Evolutionary conservation across 164 flowering plant species (phyloP).

Genomic region (Amborella trichopoda): DNA sequence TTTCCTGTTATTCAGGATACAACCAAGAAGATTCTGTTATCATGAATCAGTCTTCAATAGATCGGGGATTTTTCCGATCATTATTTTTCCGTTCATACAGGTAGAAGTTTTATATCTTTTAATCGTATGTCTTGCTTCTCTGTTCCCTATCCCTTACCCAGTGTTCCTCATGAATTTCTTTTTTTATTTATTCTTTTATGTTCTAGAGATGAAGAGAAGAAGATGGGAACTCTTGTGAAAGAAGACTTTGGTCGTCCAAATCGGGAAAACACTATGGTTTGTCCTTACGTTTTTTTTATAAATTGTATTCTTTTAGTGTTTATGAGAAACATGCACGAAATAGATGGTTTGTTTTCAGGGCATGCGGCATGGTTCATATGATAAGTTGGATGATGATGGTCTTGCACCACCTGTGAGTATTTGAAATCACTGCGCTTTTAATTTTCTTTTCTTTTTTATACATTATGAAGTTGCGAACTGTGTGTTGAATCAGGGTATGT

Average conservation of each 20-base stretch:
- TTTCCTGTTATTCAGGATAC: conserved; percentile 94
- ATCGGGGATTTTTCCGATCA: conserved; percentile 93
- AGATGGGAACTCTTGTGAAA: conserved; percentile 97
- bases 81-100: conserved; percentile 91
- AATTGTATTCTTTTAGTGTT: neutral
- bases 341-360: conserved; percentile 37
- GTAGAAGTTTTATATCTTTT: conserved; percentile 14
- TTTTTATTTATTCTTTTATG: no score
- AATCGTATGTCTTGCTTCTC: neutral
- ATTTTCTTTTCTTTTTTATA: no score
- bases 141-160: neutral
- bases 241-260: conserved; percentile 99
- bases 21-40: conserved; percentile 98
- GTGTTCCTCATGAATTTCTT: neutral
- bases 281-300: neutral
- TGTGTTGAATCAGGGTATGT: no score
- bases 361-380: conserved; percentile 98
- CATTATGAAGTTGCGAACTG: no score
- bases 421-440: no score
- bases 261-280: conserved; percentile 83
- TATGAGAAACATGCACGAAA: neutral
- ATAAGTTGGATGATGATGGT: conserved; percentile 98
- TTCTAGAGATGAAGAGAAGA: conserved; percentile 68
- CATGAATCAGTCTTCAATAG: conserved; percentile 99
- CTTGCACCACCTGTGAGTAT: conserved; percentile 90